Conservation (phyloP, 768 basidiomycete species). For the Lepiota brunneoincarnata region DNA sequence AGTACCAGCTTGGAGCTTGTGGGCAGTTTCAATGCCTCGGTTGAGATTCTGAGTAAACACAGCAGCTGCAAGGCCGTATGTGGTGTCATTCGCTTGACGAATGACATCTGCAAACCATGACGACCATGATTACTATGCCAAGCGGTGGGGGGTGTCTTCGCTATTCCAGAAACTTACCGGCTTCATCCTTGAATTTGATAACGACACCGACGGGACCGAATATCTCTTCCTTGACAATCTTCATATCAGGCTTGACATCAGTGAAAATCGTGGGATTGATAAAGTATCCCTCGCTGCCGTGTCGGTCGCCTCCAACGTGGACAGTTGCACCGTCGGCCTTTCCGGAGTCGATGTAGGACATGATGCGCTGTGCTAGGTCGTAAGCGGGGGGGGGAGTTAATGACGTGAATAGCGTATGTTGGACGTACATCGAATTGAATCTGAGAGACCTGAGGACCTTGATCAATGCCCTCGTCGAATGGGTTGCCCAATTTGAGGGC, state of each 20-base stretch:
- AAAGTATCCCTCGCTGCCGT: slow-evolving; percentile 65
- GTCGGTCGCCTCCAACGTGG: slow-evolving; percentile 55
- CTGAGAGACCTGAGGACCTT: slow-evolving; percentile 81
- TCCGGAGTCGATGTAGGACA: slow-evolving; percentile 74
- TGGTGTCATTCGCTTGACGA: slow-evolving; percentile 77
- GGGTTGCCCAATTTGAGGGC: slow-evolving; percentile 68
- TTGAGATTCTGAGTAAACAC: slow-evolving; percentile 82
- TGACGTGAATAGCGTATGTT: background rate
- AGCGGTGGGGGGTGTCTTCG: background rate
- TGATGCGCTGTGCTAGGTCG: slow-evolving; percentile 51
- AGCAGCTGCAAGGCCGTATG: slow-evolving; percentile 85
- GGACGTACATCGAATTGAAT: slow-evolving; percentile 64
- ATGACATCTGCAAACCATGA: slow-evolving; percentile 56
- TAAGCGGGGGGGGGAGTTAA: background rate
- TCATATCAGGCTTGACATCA: slow-evolving; percentile 59
- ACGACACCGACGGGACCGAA: slow-evolving; percentile 77
- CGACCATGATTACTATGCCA: background rate
- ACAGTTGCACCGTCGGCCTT: slow-evolving; percentile 67
- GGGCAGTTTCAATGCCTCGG: slow-evolving; percentile 69
- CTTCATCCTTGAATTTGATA: slow-evolving; percentile 57
- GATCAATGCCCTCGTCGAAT: slow-evolving; percentile 54
- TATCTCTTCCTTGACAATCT: slow-evolving; percentile 67
- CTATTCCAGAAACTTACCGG: background rate
- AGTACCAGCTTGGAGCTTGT: slow-evolving; percentile 79
- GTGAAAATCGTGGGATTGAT: slow-evolving; percentile 71